Base-by-base conservation (phyloP, 208 protist species). In the Naegleria fowleri region DNA sequence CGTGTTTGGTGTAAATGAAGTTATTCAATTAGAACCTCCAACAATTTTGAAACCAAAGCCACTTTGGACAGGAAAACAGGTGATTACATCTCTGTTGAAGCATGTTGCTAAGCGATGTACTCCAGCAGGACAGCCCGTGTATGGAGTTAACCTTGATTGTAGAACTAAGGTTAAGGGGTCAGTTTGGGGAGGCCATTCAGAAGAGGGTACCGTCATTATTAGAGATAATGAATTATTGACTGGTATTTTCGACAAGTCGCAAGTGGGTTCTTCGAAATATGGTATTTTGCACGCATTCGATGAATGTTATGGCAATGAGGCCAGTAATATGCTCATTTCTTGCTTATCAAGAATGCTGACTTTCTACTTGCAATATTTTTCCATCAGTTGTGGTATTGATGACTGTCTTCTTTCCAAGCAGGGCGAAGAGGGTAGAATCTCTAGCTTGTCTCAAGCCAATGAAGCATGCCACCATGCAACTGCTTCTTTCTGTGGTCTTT, bases 221-320 rank as follows among this genome's bases (percentile, higher is more conserved):
- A 94, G 96, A 90, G 93, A 98, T 90, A 96, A 96, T 91, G 97
- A 99, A 92, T 94, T 99, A 48, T 91, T 99, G 52, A 95, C 94
- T 22, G 99, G 99, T 86, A 95, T 99, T 25, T 93, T 99, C 15
- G 99, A 99, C 94, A 99, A 99, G 95, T 96, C 96, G 88, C 98
- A 84, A 88, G 90, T 94, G 36, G 94, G 93, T 58, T 95, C 96
- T 1, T 94, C 94, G 59, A 95, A 96, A 91, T 92, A 96, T 86
- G 97, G 95, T 48, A 91, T 99, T 40, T 95, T 98, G 36, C 98
- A 99, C 91, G 93, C 97, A 79, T 94, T 98, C 16, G 96, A 99
- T 94, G 99, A 99, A 92, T 90, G 99, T 3, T 99, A 99, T 94
- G 98, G 98, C n/a, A 92, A 94, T 29, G 93, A 97, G 86, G 95